Evolutionary conservation across 2,329 filamentous ascomycete genomes (phyloP), one percentile per base, ranked within the genome.

Genomic region (Cytospora chrysosperma): DNA sequence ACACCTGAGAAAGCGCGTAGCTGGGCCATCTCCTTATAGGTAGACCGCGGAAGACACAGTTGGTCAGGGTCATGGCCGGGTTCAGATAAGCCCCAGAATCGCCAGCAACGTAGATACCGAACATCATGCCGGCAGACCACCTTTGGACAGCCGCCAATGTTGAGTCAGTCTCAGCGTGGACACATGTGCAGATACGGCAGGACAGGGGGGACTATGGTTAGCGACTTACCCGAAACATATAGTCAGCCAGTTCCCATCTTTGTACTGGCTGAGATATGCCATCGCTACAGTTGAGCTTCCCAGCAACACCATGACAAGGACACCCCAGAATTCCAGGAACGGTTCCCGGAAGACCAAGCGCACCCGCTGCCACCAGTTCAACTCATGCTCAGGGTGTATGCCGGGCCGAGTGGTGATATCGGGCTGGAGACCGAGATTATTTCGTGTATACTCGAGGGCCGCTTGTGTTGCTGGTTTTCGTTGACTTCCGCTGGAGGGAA

Each of bases 61-160:
- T 60, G 32, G 58, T 60, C 50, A 60, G 43, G 5, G 50, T 60
- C 13, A 60, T 60, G 7, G 58, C 58, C 27, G 58, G 58, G 51
- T 60, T 60, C 27, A 60, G 58, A 12, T 60, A 60, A 12, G 58
- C 50, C 4, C 58, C 58, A 3, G 50, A 60, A 24, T 60, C 58
- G 24, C 58, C 50, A 34, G 50, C 58, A 4, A 60, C 58, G 21
- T 60, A 60, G 27, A 60, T 60, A 7, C 58, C 58, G 15, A 60
- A 60, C 9, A 54, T 54, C 58, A 60, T 60, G 15, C 30, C 58
- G 13, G 58, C 58, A 9, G 58, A 60, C 58, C 58, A 60, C 10
- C 55, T 57, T n/a, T 21, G 10, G 17, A 32, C 13, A 6, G 21
- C 19, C 24, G 32, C 7, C 27, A 28, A 3, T 13, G 6, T 49